These are phyloP conservation scores for Peronospora tabacina DNA, from an alignment of 352 stramenopile species.

Conservation along the genomic window DNA sequence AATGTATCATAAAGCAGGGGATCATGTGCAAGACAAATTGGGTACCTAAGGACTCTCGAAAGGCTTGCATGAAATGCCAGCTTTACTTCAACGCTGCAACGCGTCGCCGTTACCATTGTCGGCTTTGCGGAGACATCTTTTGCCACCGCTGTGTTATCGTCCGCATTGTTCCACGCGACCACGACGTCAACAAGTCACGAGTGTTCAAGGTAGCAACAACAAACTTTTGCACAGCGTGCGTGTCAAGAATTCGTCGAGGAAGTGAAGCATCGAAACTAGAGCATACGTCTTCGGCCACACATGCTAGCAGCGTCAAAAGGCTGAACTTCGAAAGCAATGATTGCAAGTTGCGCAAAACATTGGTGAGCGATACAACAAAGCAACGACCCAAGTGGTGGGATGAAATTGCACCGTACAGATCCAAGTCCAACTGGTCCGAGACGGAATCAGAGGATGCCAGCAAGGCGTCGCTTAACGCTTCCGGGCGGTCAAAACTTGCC, in stretches of 20 bases:
- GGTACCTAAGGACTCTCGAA: slow-evolving; percentile 46
- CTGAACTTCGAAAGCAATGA: slow-evolving; percentile 7
- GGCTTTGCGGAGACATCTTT: slow-evolving; percentile 70
- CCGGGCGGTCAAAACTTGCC: slow-evolving; percentile 21
- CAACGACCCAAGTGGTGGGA: slow-evolving; percentile 22
- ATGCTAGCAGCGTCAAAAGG: slow-evolving; percentile 1
- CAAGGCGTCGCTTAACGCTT: slow-evolving; percentile 30
- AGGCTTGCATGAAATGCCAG: slow-evolving; percentile 50
- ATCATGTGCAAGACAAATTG: slow-evolving; percentile 48
- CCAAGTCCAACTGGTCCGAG: slow-evolving; percentile 37
- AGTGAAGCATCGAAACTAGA: slow-evolving; percentile 8
- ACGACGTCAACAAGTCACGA: slow-evolving; percentile 24
- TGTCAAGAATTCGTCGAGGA: slow-evolving; percentile 34
- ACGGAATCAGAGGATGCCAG: slow-evolving; percentile 33
- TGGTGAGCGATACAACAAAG: slow-evolving; percentile 6
- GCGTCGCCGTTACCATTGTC: slow-evolving; percentile 61
- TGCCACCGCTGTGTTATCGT: slow-evolving; percentile 59
- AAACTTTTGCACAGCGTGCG: slow-evolving; percentile 52
- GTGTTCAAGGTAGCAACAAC: slow-evolving; percentile 48
- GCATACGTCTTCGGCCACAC: slow-evolving; percentile 6
- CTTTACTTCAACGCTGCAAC: slow-evolving; percentile 47
- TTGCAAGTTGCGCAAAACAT: slow-evolving; percentile 9
- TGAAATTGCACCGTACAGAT: slow-evolving; percentile 18
- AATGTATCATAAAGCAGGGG: slow-evolving; percentile 46
- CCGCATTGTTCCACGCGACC: slow-evolving; percentile 35